A percentile compares a stretch with the other conserved stretches of the same genome.
Evolutionary conservation across 2,329 filamentous ascomycete species (phyloP).

Genomic region (Decorospora gaudefroyi): DNA sequence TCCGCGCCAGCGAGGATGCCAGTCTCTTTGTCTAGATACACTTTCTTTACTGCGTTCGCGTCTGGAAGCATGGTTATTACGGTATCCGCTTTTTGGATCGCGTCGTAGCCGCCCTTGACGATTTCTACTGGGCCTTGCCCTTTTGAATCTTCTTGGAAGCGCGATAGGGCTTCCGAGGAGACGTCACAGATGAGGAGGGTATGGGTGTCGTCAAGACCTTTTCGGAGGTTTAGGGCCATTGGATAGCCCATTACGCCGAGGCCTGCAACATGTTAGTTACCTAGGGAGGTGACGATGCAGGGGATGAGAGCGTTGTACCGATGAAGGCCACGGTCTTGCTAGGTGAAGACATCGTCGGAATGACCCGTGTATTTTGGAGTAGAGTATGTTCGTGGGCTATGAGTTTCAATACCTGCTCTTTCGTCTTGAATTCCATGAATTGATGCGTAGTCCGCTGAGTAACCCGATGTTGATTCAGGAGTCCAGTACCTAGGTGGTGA

Average conservation of each 20-base stretch:
- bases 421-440: no score
- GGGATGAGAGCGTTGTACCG: constrained; percentile 12
- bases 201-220: constrained; percentile 39
- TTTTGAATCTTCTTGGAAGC: constrained; percentile 47
- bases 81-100: constrained; percentile 46
- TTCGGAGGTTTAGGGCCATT: constrained; percentile 50
- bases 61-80: constrained; percentile 52
- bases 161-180: constrained; percentile 42
- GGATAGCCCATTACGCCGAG: constrained; percentile 52
- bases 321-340: constrained; percentile 34
- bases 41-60: constrained; percentile 44
- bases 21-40: constrained; percentile 49
- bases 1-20: constrained; percentile 51
- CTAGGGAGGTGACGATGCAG: neutral
- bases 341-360: constrained; percentile 22
- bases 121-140: constrained; percentile 45
- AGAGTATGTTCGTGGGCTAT: no score
- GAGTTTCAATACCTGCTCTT: no score
- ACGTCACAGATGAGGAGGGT: constrained; percentile 50
- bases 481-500: no score
- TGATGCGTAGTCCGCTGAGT: neutral
- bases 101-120: constrained; percentile 47
- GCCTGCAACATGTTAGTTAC: constrained; percentile 27
- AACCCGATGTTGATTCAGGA: neutral
- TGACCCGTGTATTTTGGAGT: no score